Base-by-base conservation (phyloP, 306 rosid species). In the Erythrophleum fordii region DNA sequence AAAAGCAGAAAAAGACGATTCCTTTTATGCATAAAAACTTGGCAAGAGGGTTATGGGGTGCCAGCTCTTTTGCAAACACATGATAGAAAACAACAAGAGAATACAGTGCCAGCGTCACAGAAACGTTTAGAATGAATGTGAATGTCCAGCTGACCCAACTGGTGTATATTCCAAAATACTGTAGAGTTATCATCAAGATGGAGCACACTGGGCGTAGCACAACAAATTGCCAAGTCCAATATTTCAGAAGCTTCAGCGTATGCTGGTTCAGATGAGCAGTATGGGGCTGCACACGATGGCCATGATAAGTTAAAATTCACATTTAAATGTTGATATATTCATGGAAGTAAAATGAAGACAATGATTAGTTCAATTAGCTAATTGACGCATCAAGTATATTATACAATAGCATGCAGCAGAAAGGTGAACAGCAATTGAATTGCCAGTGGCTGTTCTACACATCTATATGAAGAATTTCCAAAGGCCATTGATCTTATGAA, bases 21-120 rank as follows among this genome's bases (percentile, higher is more conserved):
- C 98, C 98, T 87, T 94, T 92, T 83, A 92, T 90, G 88, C 98
- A 94, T 81, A 92, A 31, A 72, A 94, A 94, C 89, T 94, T 94
- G 84, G 98, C 86, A 69, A 94, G 93, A 69, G 98, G 98, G 26
- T 88, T 85, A 79, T 94, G 98, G 5, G 97, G 97, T 75, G 72
- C 88, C 82, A 94, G 82, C 74, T 94, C 98, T 88, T 92, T 94
- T 65, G 93, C 89, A 89, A 94, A 94, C 42, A 92, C 91, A 82
- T 92, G 98, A 86, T 92, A 90, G 90, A 92, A 94, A 28, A 88
- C 53, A 78, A 90, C 97, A 22, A 94, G 95, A 72, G 97, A 87
- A 83, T 94, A 92, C 79, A 92, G 73, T 68, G 98, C 98, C 68
- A 94, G 77, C 23, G 94, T 80, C 66, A 92, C 95, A 0, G 97